phyloP scores from a whole-genome alignment of 805 yeast species.

The Saccharomycopsis fodiens region DNA sequence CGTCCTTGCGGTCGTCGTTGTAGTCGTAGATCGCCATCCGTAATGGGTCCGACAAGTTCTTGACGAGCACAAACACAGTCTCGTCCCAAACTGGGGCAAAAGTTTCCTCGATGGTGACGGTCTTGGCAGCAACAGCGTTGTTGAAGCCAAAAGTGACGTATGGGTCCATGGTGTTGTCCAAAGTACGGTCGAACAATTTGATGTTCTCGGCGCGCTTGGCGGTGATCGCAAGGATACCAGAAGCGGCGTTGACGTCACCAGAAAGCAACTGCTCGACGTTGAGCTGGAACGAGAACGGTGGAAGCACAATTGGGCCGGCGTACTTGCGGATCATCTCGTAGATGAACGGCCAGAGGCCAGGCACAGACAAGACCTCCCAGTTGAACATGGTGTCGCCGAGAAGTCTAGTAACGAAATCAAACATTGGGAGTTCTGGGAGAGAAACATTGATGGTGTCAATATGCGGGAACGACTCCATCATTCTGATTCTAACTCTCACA shows the following conservation, averaged over 20 bases:
- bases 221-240: constrained; percentile 75
- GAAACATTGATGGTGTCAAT: constrained; percentile 85
- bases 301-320: constrained; percentile 79
- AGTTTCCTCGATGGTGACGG: constrained; percentile 63
- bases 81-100: constrained; percentile 77
- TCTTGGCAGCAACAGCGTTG: constrained; percentile 49
- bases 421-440: constrained; percentile 75
- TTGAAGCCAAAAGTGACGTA: constrained; percentile 68
- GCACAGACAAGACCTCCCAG: constrained; percentile 80
- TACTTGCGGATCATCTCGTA: constrained; percentile 80
- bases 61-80: constrained; percentile 59
- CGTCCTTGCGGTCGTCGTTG: constrained; percentile 75
- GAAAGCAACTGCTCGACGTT: constrained; percentile 86
- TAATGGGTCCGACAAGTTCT: constrained; percentile 77
- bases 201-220: constrained; percentile 61
- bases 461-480: constrained; percentile 90
- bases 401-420: constrained; percentile 70
- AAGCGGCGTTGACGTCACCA: constrained; percentile 73
- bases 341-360: constrained; percentile 79
- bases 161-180: constrained; percentile 84
- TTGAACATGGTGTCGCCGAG: constrained; percentile 79
- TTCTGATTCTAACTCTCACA: constrained; percentile 75
- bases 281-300: constrained; percentile 89
- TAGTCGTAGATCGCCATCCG: constrained; percentile 64
- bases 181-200: constrained; percentile 54